Percentiles rank a stretch among this genome's conserved stretches.
Evolutionary conservation across 2,329 filamentous ascomycete species (phyloP).

Genomic region (Decorospora gaudefroyi): DNA sequence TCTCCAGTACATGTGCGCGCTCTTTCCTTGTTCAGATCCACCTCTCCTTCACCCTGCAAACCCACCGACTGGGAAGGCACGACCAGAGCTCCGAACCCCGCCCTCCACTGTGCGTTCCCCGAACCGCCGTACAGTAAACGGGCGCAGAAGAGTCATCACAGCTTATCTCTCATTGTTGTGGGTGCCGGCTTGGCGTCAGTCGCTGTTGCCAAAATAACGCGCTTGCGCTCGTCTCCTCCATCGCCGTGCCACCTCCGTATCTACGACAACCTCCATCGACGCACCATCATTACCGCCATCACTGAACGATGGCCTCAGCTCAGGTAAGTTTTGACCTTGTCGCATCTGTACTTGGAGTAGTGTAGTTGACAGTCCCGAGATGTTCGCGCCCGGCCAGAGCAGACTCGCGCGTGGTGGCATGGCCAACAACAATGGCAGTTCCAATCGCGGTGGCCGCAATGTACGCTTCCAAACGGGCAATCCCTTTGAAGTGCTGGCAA

Average conservation of each 20-base stretch:
- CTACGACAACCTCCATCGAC: not conserved
- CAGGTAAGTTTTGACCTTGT: conserved; percentile 16
- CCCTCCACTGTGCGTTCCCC: conserved; percentile 1
- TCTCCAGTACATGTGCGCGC: not conserved
- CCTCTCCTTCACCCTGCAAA: conserved; percentile 7
- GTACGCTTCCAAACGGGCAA: conserved; percentile 8
- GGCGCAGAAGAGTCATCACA: not conserved
- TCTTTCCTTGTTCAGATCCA: conserved; percentile 1
- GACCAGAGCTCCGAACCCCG: not conserved
- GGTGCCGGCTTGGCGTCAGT: conserved; percentile 5
- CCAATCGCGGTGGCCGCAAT: not conserved
- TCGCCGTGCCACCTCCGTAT: not conserved
- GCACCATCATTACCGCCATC: not conserved
- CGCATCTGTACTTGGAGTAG: not conserved
- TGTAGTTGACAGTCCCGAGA: conserved; percentile 19
- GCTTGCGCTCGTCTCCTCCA: not conserved
- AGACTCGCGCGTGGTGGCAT: conserved; percentile 1
- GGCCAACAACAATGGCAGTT: not conserved
- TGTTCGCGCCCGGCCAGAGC: conserved; percentile 4
- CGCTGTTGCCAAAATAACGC: conserved; percentile 2
- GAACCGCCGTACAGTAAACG: not conserved
- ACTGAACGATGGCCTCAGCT: conserved; percentile 7
- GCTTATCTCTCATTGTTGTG: conserved; percentile 1
- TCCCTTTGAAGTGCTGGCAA: conserved; percentile 10
- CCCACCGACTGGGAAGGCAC: conserved; percentile 11